Percentiles rank a stretch among this genome's conserved stretches.
phyloP scores from a whole-genome alignment of 331 rosid genomes.

The Dryas integrifolia region DNA sequence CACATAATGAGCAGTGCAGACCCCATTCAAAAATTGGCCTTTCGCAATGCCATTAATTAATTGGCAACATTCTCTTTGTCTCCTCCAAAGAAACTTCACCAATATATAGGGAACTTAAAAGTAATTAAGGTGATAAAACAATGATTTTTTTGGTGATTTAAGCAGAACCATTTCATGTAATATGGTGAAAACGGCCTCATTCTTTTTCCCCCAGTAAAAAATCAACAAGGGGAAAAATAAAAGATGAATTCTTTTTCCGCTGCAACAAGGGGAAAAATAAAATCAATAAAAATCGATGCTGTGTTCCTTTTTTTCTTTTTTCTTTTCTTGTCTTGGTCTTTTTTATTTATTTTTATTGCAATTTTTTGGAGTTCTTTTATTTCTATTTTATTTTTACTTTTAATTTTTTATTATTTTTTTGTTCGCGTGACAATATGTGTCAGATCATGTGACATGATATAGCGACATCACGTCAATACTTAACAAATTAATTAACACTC shows the following conservation, averaged over 20 bases:
- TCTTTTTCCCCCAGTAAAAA: neutral
- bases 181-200: neutral
- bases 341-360: too few relatives aligned
- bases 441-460: too few relatives aligned
- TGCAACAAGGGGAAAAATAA: too few relatives aligned
- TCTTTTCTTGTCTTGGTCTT: too few relatives aligned
- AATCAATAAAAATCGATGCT: too few relatives aligned
- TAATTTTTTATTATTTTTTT: too few relatives aligned
- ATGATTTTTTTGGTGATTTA: neutral
- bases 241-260: neutral
- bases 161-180: neutral
- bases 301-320: too few relatives aligned
- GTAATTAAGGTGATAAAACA: neutral
- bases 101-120: conserved; percentile 47
- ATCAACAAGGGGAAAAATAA: neutral
- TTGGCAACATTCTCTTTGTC: conserved; percentile 39
- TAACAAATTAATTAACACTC: too few relatives aligned
- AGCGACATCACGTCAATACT: too few relatives aligned
- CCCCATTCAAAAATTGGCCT: conserved; percentile 53
- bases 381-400: too few relatives aligned
- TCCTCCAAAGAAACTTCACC: conserved; percentile 83
- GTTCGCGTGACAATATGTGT: too few relatives aligned
- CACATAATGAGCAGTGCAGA: conserved; percentile 60
- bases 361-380: too few relatives aligned
- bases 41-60: conserved; percentile 63